Percentiles rank a stretch among this genome's conserved stretches.
Evolutionary conservation across 2,329 filamentous ascomycete species (phyloP).

Genomic region (Botryotinia calthae): DNA sequence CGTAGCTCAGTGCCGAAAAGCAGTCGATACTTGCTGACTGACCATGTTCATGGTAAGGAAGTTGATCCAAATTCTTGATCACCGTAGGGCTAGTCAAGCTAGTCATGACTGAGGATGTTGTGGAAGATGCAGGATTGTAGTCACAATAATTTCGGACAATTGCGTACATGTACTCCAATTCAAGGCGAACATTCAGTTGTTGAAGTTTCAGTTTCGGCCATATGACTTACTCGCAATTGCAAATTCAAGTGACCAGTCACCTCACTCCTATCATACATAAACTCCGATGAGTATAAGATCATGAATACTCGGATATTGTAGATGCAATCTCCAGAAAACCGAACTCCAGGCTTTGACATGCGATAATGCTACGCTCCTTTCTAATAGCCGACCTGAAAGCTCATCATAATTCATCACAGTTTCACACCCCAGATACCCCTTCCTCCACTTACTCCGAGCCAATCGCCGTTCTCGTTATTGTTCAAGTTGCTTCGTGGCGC

Average conservation of each 20-base stretch:
- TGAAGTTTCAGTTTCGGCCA: neutral
- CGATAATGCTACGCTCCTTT: conserved; percentile 23
- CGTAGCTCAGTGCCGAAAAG: conserved; percentile 43
- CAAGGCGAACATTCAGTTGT: neutral
- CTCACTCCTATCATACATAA: conserved; percentile 27
- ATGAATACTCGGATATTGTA: conserved; percentile 29
- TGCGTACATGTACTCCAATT: neutral
- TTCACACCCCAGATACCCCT: conserved; percentile 71
- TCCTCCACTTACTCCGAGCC: conserved; percentile 79
- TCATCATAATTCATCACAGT: conserved; percentile 32
- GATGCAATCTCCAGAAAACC: conserved; percentile 28
- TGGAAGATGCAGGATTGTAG: neutral
- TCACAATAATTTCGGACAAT: neutral
- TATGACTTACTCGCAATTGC: conserved; percentile 14
- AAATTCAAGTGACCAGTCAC: neutral
- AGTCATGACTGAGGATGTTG: conserved; percentile 41
- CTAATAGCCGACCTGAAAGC: conserved; percentile 23
- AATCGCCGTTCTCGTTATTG: conserved; percentile 70
- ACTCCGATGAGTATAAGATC: conserved; percentile 23
- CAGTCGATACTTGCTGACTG: conserved; percentile 20
- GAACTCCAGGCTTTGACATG: conserved; percentile 33
- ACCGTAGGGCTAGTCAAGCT: conserved; percentile 59
- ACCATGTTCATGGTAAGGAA: conserved; percentile 43
- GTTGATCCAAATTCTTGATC: conserved; percentile 57
- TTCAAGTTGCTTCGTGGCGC: conserved; percentile 64